Evolutionary conservation across 2,329 filamentous ascomycete genomes (phyloP).

Genomic region (Teratosphaeria zuluensis): DNA sequence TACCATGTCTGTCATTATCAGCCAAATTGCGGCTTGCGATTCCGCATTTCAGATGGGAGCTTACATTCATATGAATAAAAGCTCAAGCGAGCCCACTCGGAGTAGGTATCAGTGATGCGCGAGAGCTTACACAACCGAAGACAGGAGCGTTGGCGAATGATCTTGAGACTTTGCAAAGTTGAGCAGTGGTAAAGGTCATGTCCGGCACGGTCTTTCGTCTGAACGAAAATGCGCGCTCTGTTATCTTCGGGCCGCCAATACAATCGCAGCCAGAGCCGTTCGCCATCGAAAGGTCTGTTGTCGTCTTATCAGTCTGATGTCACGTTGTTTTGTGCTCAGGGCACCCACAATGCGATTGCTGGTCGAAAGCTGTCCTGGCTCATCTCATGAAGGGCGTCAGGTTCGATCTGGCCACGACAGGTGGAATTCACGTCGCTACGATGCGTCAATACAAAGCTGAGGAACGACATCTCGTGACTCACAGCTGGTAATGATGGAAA

Average conservation of each 20-base stretch:
- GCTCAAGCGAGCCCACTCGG: slow-evolving; percentile 45
- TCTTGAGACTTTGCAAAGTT: slow-evolving; percentile 39
- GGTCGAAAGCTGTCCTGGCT: slow-evolving; percentile 31
- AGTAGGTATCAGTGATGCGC: slow-evolving; percentile 30
- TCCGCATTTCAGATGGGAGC: slow-evolving; percentile 5
- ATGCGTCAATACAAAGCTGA: neutral
- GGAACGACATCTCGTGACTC: neutral
- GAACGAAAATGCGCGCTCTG: slow-evolving; percentile 45
- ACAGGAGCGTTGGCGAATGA: slow-evolving; percentile 31
- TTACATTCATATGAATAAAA: slow-evolving; percentile 47
- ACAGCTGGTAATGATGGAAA: slow-evolving; percentile 14
- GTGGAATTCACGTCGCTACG: slow-evolving; percentile 11
- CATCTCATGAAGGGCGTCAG: slow-evolving; percentile 13
- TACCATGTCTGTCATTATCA: slow-evolving; percentile 38
- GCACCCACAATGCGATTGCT: slow-evolving; percentile 27
- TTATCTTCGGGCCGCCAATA: slow-evolving; percentile 43
- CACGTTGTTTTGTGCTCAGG: neutral
- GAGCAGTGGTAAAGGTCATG: slow-evolving; percentile 40
- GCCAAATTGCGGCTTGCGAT: neutral
- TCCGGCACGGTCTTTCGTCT: slow-evolving; percentile 31
- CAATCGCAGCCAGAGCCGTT: slow-evolving; percentile 27
- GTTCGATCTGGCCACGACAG: slow-evolving; percentile 14
- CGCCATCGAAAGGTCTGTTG: slow-evolving; percentile 37
- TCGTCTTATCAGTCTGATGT: neutral
- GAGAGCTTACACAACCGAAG: slow-evolving; percentile 23